Percentiles rank a stretch among this genome's conserved stretches.
Conservation (phyloP, 805 yeast genomes). For the Starmerella potacharoeniae region DNA sequence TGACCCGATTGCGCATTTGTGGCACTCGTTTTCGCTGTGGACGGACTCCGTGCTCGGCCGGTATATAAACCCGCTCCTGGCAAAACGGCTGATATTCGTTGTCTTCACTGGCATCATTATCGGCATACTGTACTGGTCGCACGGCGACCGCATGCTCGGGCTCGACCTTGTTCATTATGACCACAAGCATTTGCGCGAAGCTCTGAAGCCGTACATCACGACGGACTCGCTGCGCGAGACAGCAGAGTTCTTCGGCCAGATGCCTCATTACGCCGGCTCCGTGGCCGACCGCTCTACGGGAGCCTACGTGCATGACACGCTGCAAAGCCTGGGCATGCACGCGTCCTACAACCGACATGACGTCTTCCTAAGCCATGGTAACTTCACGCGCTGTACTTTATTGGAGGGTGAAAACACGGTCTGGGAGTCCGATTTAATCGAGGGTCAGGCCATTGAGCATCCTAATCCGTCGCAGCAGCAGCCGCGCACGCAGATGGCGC, state of each 20-base stretch:
- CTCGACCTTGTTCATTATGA: conserved; percentile 45
- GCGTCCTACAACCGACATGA: conserved; percentile 27
- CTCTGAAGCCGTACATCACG: conserved; percentile 43
- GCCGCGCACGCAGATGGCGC: conserved; percentile 36
- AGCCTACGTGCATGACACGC: conserved; percentile 48
- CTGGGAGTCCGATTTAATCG: conserved; percentile 31
- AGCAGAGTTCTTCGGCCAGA: conserved; percentile 58
- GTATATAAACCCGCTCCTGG: conserved; percentile 77
- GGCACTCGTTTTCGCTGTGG: conserved; percentile 29
- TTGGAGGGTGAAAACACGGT: conserved; percentile 23
- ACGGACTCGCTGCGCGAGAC: conserved; percentile 48
- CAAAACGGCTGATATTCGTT: conserved; percentile 63
- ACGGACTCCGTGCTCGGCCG: conserved; percentile 49
- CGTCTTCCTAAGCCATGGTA: conserved; percentile 59
- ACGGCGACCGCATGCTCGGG: neutral
- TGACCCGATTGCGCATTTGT: conserved; percentile 39
- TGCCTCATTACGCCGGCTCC: conserved; percentile 85
- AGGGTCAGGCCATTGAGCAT: conserved; percentile 28
- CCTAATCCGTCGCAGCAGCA: conserved; percentile 22
- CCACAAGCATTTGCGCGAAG: conserved; percentile 39
- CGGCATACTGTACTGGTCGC: conserved; percentile 37
- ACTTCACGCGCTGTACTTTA: conserved; percentile 27
- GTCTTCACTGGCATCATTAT: conserved; percentile 50
- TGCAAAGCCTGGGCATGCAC: conserved; percentile 46
- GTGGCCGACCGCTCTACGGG: conserved; percentile 70